Base-by-base conservation (phyloP, 495 filamentous ascomycete species). In the Penicillium fimorum region DNA sequence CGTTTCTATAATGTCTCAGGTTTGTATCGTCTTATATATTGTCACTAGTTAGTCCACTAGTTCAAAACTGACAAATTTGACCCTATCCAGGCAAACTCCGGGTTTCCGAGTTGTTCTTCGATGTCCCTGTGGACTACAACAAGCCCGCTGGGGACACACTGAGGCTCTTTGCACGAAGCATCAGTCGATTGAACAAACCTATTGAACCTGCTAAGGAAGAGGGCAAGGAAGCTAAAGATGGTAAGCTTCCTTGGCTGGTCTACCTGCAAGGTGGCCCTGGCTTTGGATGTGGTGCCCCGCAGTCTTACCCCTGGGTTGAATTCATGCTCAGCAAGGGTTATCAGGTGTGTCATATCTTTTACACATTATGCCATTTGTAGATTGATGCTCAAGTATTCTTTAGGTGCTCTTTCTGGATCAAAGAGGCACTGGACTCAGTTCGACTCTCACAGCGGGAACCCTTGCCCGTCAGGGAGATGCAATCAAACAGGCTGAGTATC, bases 331-430 rank as follows among this genome's bases (percentile, higher is more conserved):
- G 84, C 54, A 87, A 87, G 54, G 93, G 93, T 22, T 96, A 95
- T 64, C 78, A 82, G 56, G 78, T 80, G 59, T n/a, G 66, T 61
- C n/a, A 20, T 35, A 22, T 10, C 13, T 33, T 13, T 9, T 3
- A 2, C 5, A 4, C 3, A 11, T 27, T 35, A n/a, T 38, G 8
- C 11, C 6, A 0, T 1, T 25, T 22, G 18, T 8, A 20, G 6
- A 37, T 17, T 9, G 10, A 49, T 37, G 13, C 33, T 51, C 25
- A 51, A 15, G 12, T 1, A 9, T 37, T 24, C 11, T 32, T 0
- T 78, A 94, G 74, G 70, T 96, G 25, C 79, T 97, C 10, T 88
- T 86, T 53, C 77, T 97, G 3, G 93, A 97, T 68, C 91, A 95
- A 62, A 83, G 93, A 53, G 93, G 93, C 11, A 96, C 91, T 22